A percentile compares a stretch with the other conserved stretches of the same genome.
These are phyloP conservation scores for Diplogelasinospora grovesii DNA, from an alignment of 495 filamentous ascomycete genomes.

Conservation along the genomic window DNA sequence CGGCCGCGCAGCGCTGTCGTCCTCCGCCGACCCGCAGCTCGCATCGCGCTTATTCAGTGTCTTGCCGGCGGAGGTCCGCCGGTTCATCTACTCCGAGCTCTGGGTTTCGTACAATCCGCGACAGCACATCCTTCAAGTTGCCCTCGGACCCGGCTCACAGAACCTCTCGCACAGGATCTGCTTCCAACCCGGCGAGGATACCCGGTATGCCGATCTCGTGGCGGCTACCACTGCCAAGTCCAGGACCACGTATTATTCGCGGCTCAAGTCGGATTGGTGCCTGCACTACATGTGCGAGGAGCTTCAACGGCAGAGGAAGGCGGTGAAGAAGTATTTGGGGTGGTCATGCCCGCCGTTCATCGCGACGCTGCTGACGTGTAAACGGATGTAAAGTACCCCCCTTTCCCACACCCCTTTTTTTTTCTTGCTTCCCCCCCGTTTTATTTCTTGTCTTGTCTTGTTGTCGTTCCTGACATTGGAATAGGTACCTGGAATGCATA, in stretches of 20 bases:
- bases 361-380: conserved; percentile 19
- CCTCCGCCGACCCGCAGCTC: conserved; percentile 10
- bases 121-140: conserved; percentile 12
- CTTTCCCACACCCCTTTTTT: not conserved
- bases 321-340: no score
- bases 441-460: not conserved
- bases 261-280: conserved; percentile 19
- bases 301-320: not conserved
- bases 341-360: conserved; percentile 18
- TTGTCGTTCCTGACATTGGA: not conserved
- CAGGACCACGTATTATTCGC: conserved; percentile 6
- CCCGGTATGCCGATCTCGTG: no score
- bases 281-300: conserved; percentile 23
- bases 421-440: not conserved
- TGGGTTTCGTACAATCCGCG: conserved; percentile 6
- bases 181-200: no score
- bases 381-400: conserved; percentile 19
- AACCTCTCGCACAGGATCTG: no score
- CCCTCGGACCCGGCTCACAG: no score
- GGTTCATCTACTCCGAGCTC: conserved; percentile 21
- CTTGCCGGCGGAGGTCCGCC: conserved; percentile 24
- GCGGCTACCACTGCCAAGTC: no score
- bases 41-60: conserved; percentile 18
- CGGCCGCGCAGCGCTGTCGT: not conserved
- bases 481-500: conserved; percentile 22